Conservation (phyloP, 805 yeast genomes). For the Candida silvicultrix region DNA sequence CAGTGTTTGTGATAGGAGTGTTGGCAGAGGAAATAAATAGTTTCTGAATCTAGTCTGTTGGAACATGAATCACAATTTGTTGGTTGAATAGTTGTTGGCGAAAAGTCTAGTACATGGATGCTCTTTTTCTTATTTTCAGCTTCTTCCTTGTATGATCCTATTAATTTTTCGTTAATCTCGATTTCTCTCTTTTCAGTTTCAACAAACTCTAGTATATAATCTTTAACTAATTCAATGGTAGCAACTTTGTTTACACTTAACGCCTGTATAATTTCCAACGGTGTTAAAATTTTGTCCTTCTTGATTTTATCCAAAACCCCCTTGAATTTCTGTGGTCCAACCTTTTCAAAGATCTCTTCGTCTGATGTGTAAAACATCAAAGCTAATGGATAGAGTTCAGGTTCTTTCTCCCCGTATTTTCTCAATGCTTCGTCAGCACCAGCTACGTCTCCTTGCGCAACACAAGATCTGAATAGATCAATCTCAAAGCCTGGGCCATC, state of each 20-base stretch:
- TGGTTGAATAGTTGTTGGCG: conserved; percentile 33
- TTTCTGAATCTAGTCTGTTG: conserved; percentile 62
- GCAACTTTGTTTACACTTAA: conserved; percentile 57
- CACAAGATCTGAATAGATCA: conserved; percentile 60
- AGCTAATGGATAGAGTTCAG: conserved; percentile 61
- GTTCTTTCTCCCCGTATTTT: conserved; percentile 54
- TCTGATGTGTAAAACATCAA: conserved; percentile 56
- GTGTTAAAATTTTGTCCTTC: conserved; percentile 49
- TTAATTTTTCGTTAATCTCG: conserved; percentile 57
- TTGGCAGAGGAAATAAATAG: conserved; percentile 76
- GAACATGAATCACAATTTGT: conserved; percentile 19
- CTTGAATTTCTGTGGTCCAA: conserved; percentile 44
- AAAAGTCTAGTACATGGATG: conserved; percentile 39
- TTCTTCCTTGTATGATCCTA: conserved; percentile 63
- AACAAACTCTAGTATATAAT: conserved; percentile 57
- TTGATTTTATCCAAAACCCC: conserved; percentile 49
- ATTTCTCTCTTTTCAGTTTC: conserved; percentile 58
- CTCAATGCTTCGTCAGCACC: conserved; percentile 52
- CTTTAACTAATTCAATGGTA: conserved; percentile 66
- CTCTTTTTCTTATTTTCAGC: conserved; percentile 46
- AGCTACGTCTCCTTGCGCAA: conserved; percentile 49
- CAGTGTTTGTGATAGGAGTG: conserved; percentile 88
- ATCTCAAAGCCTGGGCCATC: conserved; percentile 29
- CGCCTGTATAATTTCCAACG: conserved; percentile 71
- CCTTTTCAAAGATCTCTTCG: conserved; percentile 39